A percentile compares a stretch with the other conserved stretches of the same genome.
Evolutionary conservation across 2,329 filamentous ascomycete genomes (phyloP).

Genomic region (Golovinomyces cichoracearum): DNA sequence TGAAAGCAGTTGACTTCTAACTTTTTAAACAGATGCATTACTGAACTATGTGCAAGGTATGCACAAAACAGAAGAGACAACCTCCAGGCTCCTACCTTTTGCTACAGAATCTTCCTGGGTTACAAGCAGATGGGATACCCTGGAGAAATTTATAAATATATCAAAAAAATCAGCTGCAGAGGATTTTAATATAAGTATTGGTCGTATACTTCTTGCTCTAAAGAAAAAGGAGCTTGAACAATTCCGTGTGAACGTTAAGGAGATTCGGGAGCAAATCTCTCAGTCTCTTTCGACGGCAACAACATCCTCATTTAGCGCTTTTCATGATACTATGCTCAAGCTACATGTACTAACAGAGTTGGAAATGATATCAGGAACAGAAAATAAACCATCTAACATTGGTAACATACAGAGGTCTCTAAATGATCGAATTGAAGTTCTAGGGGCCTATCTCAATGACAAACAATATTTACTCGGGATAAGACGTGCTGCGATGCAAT

Average conservation of each 20-base stretch:
- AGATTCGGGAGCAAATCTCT: slow-evolving; percentile 43
- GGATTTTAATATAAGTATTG: slow-evolving; percentile 67
- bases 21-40: slow-evolving; percentile 36
- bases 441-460: slow-evolving; percentile 72
- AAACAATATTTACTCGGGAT: slow-evolving; percentile 84
- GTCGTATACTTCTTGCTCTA: slow-evolving; percentile 36
- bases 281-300: slow-evolving; percentile 48
- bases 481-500: slow-evolving; percentile 63
- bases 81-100: slow-evolving; percentile 47
- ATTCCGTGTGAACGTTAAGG: slow-evolving; percentile 32
- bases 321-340: slow-evolving; percentile 61
- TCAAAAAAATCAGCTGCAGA: slow-evolving; percentile 22
- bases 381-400: slow-evolving; percentile 8
- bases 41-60: slow-evolving; percentile 70
- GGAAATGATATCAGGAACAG: slow-evolving; percentile 39
- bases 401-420: slow-evolving; percentile 28
- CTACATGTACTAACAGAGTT: slow-evolving; percentile 73
- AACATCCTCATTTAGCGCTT: slow-evolving; percentile 58
- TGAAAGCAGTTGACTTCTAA: background rate
- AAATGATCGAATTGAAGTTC: slow-evolving; percentile 54
- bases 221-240: slow-evolving; percentile 23
- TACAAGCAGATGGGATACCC: slow-evolving; percentile 51
- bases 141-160: slow-evolving; percentile 37
- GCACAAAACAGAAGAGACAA: slow-evolving; percentile 21
- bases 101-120: slow-evolving; percentile 84